Evolutionary conservation across 345 rosid species (phyloP), one percentile per base, ranked within the genome.

Genomic region (Camelina neglecta): DNA sequence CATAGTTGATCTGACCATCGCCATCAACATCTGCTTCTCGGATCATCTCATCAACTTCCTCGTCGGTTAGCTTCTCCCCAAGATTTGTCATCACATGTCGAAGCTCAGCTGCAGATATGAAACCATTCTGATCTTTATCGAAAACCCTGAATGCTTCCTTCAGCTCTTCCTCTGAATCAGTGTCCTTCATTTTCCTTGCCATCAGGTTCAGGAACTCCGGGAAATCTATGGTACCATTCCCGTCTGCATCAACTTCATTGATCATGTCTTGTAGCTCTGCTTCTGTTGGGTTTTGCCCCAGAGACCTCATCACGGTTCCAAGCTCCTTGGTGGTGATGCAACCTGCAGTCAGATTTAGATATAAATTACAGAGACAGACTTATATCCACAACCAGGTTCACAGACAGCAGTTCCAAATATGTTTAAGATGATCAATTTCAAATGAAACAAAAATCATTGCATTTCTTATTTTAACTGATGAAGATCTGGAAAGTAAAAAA

Each of bases 131-230:
- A 53, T 85, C 88, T 77, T 83, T 83, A 35, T 85, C 88, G 10
- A 81, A 85, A 5, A 83, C 86, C 75, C 88, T 75, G 35, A 85
- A 85, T 29, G 86, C 88, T 77, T 85, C 88, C 71, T 85, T 85
- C 2, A 85, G 85, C 85, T 85, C 88, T 69, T 85, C 88, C 81
- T 83, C 88, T 0, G 88, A 85, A 58, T 85, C 88, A 11, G 88
- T 85, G 73, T 85, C 88, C 64, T 85, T 85, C 88, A 85, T 85
- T 71, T 85, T 85, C 79, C 86, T 74, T 2, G 88, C 88, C 88
- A 85, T 85, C 65, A 85, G 74, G 84, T 85, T 85, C 33, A 85
- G 79, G 66, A 85, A 85, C 82, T 85, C 88, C 0, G 88, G 88
- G 68, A 85, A 85, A 48, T 85, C 88, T 1, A 85, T 85, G 45